These are phyloP conservation scores for Nitzschia putrida DNA, from an alignment of 108 stramenopile genomes.

Conservation along the genomic window DNA sequence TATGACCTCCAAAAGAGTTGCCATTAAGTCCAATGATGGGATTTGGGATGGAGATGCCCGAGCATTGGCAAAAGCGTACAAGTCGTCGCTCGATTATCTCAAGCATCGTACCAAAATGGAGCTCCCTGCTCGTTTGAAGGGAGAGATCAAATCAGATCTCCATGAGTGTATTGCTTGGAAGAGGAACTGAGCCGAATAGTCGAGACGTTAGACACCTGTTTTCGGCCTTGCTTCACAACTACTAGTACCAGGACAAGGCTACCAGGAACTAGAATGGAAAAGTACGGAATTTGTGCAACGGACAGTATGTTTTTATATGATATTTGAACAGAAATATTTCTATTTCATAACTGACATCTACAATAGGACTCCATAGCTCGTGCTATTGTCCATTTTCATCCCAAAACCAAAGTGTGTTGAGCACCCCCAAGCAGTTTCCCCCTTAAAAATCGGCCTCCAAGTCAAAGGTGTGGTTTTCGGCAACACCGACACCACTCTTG, in stretches of 20 bases:
- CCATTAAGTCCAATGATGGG: neutral
- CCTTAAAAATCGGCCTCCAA: constrained; percentile 90
- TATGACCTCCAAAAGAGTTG: neutral
- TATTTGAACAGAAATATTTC: too few relatives aligned
- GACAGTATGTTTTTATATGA: too few relatives aligned
- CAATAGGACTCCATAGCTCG: too few relatives aligned
- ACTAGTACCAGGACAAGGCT: too few relatives aligned
- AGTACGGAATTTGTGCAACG: too few relatives aligned
- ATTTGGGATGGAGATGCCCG: constrained; percentile 12
- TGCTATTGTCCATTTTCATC: too few relatives aligned
- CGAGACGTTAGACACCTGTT: too few relatives aligned
- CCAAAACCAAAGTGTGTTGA: neutral
- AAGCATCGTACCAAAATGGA: neutral
- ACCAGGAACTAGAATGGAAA: too few relatives aligned
- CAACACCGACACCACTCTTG: constrained; percentile 92
- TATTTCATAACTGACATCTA: too few relatives aligned
- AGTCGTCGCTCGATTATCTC: neutral
- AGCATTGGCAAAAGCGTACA: constrained; percentile 5
- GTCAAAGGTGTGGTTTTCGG: constrained; percentile 82
- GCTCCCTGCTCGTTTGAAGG: neutral
- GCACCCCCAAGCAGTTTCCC: too few relatives aligned
- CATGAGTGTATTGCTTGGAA: constrained; percentile 4
- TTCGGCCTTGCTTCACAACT: too few relatives aligned
- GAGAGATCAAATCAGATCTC: neutral
- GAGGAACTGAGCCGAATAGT: too few relatives aligned